Base-by-base conservation (phyloP, 805 yeast species). In the Monosporozyma servazzii region DNA sequence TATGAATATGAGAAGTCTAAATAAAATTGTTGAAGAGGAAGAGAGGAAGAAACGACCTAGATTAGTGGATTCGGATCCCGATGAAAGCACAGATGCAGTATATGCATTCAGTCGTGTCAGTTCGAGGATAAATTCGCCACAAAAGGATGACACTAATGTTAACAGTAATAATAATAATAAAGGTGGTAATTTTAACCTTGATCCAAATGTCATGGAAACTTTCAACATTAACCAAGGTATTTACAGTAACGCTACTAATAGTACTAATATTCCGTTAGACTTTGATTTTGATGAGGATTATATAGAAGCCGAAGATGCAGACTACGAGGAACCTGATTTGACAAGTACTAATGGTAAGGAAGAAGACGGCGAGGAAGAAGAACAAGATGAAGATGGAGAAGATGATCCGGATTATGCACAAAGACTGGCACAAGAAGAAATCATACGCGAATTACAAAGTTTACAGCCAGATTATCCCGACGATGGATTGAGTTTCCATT, bases 181-280 rank as follows among this genome's bases (percentile, higher is more conserved):
- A 39, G 61, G 60, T 46, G 64, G 65, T 3, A 58, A 56, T 45
- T 30, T 53, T 25, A 54, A 59, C 47, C 49, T 65, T 3, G 68
- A 63, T 7, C 65, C 62, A 43, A 62, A 64, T 53, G 64, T 60
- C 4, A 57, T 64, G 57, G 63, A 63, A 3, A 64, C 65, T 2
- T 58, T 62, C 9, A 60, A 45, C 13, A 21, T 31, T 6, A 17
- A 23, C 15, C 41, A 27, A 10, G 27, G 40, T 15, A 45, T 13
- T 10, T 8, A 29, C 30, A 21, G 29, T 41, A 23, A 3, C 21
- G 29, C 27, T 21, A 40, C 27, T 40, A 27, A 43, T 27, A 43
- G 21, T 43, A 25, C 33, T 7, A 43, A 45, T 29, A 37, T 50
- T 9, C 52, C 52, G 3, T 41, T 45, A 29, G 40, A 45, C 11